Evolutionary conservation across 345 rosid species (phyloP).

Genomic region (Hibiscus syriacus): DNA sequence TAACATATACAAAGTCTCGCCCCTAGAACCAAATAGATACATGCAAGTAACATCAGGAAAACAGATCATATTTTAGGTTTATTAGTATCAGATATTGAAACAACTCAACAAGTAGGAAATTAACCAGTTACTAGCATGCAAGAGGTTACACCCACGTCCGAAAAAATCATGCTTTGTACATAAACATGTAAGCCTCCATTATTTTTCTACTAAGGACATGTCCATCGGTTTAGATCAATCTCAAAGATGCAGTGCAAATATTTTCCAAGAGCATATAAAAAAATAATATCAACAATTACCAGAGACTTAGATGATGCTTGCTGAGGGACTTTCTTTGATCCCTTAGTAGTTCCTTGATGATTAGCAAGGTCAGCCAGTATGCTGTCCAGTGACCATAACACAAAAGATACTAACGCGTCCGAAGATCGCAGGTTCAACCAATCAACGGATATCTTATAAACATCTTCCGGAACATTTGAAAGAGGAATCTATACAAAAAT

Average conservation of each 20-base stretch:
- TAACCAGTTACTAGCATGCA: not conserved
- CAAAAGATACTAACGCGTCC: conserved; percentile 52
- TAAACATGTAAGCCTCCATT: not conserved
- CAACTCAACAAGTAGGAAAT: too few species aligned
- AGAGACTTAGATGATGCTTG: conserved; percentile 47
- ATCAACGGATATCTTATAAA: conserved; percentile 51
- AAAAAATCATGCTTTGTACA: not conserved
- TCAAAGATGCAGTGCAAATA: not conserved
- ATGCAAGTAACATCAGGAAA: not conserved
- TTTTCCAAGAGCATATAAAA: not conserved
- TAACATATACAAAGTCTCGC: not conserved
- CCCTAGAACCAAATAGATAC: not conserved
- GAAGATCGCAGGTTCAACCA: conserved; percentile 45
- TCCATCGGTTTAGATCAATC: not conserved
- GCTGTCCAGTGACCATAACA: conserved; percentile 49
- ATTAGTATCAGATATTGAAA: not conserved
- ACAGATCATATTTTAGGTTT: not conserved
- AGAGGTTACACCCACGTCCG: not conserved
- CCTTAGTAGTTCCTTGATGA: conserved; percentile 38
- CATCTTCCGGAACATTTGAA: conserved; percentile 45
- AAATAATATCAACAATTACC: conserved; percentile 20
- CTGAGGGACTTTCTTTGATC: conserved; percentile 47
- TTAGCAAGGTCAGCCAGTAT: conserved; percentile 36
- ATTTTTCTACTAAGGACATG: not conserved
- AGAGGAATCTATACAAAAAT: conserved; percentile 44